Percentiles rank a stretch among this genome's conserved stretches.
These are phyloP conservation scores for Rhododendron griersonianum DNA, from an alignment of 148 eudicot genomes.

Conservation along the genomic window DNA sequence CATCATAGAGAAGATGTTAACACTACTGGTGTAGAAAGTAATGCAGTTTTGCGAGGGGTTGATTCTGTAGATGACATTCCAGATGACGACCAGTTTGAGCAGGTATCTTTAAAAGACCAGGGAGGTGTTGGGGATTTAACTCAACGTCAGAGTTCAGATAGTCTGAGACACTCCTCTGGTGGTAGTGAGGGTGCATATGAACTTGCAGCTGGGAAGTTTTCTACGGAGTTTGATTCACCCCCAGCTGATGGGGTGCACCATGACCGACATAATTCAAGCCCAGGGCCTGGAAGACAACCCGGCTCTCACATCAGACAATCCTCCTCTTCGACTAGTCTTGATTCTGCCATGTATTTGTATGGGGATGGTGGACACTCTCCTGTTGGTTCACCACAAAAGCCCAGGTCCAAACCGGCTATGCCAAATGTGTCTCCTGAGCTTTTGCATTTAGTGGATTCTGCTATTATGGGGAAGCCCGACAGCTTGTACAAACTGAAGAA, in stretches of 20 bases:
- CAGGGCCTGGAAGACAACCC: slow-evolving; percentile 30
- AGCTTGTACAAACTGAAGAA: slow-evolving; percentile 83
- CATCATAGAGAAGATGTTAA: slow-evolving; percentile 21
- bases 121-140: slow-evolving; percentile 25
- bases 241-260: slow-evolving; percentile 26
- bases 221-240: slow-evolving; percentile 38
- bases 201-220: slow-evolving; percentile 29
- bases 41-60: slow-evolving; percentile 20
- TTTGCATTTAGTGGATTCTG: slow-evolving; percentile 92
- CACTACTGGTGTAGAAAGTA: slow-evolving; percentile 12
- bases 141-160: slow-evolving; percentile 24
- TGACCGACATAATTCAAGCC: slow-evolving; percentile 39
- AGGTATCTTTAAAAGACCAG: slow-evolving; percentile 54
- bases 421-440: slow-evolving; percentile 94
- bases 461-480: slow-evolving; percentile 97
- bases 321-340: slow-evolving; percentile 42
- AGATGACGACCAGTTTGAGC: slow-evolving; percentile 75
- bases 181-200: slow-evolving; percentile 42
- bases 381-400: slow-evolving; percentile 58
- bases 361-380: slow-evolving; percentile 44
- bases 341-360: slow-evolving; percentile 31
- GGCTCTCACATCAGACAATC: slow-evolving; percentile 26
- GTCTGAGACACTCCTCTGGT: slow-evolving; percentile 31
- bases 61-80: slow-evolving; percentile 22
- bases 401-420: slow-evolving; percentile 55